A percentile compares a stretch with the other conserved stretches of the same genome.
phyloP scores from a whole-genome alignment of 768 basidiomycete species.

The Termitomyces sp. region DNA sequence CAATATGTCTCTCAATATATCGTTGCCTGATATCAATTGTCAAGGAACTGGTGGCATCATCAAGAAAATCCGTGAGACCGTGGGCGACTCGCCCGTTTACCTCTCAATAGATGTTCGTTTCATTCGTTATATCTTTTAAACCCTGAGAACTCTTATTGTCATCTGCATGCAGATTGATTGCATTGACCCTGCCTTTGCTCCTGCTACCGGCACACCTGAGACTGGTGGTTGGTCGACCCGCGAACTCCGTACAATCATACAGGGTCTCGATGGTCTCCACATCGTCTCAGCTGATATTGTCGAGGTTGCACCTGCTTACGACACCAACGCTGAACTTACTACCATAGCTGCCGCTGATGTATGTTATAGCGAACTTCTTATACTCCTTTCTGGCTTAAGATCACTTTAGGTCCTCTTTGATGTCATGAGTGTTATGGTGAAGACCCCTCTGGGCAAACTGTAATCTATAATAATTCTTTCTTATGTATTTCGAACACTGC shows the following conservation, averaged over 20 bases:
- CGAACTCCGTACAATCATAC: constrained; percentile 70
- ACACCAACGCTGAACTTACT: constrained; percentile 35
- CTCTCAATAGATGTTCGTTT: constrained; percentile 66
- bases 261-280: constrained; percentile 69
- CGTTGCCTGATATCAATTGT: not conserved
- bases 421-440: constrained; percentile 74
- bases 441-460: constrained; percentile 68
- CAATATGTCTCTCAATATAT: not conserved
- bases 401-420: constrained; percentile 59
- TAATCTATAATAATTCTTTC: not conserved
- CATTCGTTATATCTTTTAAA: not conserved
- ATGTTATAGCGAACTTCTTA: constrained; percentile 7
- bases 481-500: not conserved
- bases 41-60: constrained; percentile 72
- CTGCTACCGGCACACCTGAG: constrained; percentile 82
- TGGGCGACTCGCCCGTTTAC: constrained; percentile 72
- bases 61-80: constrained; percentile 71
- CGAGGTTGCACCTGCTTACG: constrained; percentile 82
- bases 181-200: constrained; percentile 78
- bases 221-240: constrained; percentile 84
- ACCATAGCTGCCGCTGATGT: constrained; percentile 39
- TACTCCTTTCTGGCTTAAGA: not conserved
- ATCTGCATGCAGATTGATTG: constrained; percentile 54
- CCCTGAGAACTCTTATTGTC: not conserved
- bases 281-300: constrained; percentile 83